Evolutionary conservation across 2,329 filamentous ascomycete genomes (phyloP), one percentile per base, ranked within the genome.

Genomic region (Neofusicoccum sp.): DNA sequence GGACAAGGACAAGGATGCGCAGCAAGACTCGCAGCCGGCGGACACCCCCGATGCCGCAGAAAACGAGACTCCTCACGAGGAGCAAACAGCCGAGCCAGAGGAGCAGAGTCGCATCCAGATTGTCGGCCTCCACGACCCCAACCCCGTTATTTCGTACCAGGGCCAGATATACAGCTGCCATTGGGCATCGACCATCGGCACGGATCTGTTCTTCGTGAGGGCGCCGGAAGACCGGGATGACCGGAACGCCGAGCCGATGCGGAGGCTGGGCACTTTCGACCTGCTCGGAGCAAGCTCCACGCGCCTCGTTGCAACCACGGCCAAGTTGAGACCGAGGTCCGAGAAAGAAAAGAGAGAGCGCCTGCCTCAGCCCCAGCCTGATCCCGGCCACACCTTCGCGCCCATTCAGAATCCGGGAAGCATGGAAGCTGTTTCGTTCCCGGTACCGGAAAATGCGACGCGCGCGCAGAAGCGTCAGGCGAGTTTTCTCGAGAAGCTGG

Each of bases 281-380:
- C 80, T 96, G 4, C 79, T 96, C 3, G 89, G 85, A n/a, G 85
- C 87, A 39, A 89, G 88, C 65, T 85, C 86, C 56, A 84, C 88
- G 8, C 87, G 91, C 63, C 85, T 96, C 64, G 80, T 89, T 49
- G 90, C 90, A 11, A 85, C 81, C 36, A 87, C 89, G 66, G 86
- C 86, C 64, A 81, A 84, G 41, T 75, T 92, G 12, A 72, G 73
- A 16, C 74, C 74, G n/a, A 70, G 68, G n/a, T 28, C 29, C 44
- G 44, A 31, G 7, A 43, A 28, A 7, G n/a, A 12, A 5, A 39
- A 14, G 48, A 16, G 28, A n/a, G 80, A 61, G 79, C 87, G 76
- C 75, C 97, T 82, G 80, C 93, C 92, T 79, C 97, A 80, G 33
- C 94, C 94, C 77, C 93, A 97, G 63, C 92, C 93, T 61, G 94